Percentiles rank a stretch among this genome's conserved stretches.
Conservation (phyloP, 2,329 filamentous ascomycete genomes). For the Microthyrium microscopicum region DNA sequence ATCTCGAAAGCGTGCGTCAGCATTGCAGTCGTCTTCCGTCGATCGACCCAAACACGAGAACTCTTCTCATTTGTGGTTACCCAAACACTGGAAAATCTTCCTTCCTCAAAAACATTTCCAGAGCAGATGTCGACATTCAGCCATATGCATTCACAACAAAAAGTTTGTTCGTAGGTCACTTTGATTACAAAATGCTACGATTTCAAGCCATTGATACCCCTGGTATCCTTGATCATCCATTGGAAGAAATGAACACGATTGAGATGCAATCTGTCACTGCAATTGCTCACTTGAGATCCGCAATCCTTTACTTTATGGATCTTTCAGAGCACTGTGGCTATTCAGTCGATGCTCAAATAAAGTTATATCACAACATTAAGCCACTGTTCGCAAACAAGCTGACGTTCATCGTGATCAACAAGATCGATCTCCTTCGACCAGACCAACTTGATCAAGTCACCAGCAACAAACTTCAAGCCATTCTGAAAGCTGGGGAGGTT, state of each 20-base stretch:
- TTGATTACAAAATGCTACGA: slow-evolving; percentile 82
- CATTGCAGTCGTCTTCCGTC: slow-evolving; percentile 92
- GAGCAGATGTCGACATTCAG: slow-evolving; percentile 92
- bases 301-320: slow-evolving; percentile 97
- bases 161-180: slow-evolving; percentile 91
- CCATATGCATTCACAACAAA: slow-evolving; percentile 98
- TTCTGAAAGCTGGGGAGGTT: slow-evolving; percentile 76
- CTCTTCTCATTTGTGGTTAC: slow-evolving; percentile 90
- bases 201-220: slow-evolving; percentile 94
- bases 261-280: slow-evolving; percentile 98
- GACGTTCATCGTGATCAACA: slow-evolving; percentile 94
- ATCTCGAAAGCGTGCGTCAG: slow-evolving; percentile 91
- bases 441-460: slow-evolving; percentile 72
- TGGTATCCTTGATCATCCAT: slow-evolving; percentile 91
- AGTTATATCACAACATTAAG: slow-evolving; percentile 91
- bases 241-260: slow-evolving; percentile 99
- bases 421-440: slow-evolving; percentile 81
- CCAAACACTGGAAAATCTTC: slow-evolving; percentile 96
- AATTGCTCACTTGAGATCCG: slow-evolving; percentile 87
- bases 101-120: slow-evolving; percentile 80
- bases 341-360: slow-evolving; percentile 79
- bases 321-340: slow-evolving; percentile 94
- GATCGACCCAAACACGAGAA: slow-evolving; percentile 97
- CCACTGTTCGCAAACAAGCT: slow-evolving; percentile 95
- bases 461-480: slow-evolving; percentile 58